These are phyloP conservation scores for Monosporascus sp. DNA, from an alignment of 2,329 filamentous ascomycete genomes.

Conservation along the genomic window DNA sequence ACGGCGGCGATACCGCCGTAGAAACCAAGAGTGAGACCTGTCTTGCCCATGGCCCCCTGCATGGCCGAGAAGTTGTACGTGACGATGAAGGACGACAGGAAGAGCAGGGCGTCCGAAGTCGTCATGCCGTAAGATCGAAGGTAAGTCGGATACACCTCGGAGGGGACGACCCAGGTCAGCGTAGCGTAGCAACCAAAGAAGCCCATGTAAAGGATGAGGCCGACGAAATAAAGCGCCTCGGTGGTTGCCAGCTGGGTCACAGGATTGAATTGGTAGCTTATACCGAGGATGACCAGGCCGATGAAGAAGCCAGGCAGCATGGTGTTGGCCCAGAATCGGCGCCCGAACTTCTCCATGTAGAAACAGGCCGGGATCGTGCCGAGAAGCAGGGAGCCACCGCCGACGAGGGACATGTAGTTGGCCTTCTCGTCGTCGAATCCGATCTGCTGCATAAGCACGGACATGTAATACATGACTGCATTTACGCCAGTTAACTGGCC, in stretches of 20 bases:
- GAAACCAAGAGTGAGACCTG: slow-evolving; percentile 64
- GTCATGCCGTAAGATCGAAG: slow-evolving; percentile 71
- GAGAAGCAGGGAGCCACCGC: slow-evolving; percentile 60
- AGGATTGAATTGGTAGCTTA: slow-evolving; percentile 53
- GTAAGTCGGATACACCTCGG: slow-evolving; percentile 69
- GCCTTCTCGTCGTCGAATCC: slow-evolving; percentile 58
- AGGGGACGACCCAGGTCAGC: slow-evolving; percentile 61
- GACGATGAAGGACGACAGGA: slow-evolving; percentile 67
- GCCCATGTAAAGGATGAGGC: slow-evolving; percentile 62
- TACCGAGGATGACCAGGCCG: slow-evolving; percentile 61
- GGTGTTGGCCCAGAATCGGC: slow-evolving; percentile 68
- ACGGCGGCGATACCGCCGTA: slow-evolving; percentile 68
- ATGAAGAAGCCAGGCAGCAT: slow-evolving; percentile 70
- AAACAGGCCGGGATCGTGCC: slow-evolving; percentile 65
- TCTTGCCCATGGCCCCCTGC: slow-evolving; percentile 61
- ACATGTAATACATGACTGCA: slow-evolving; percentile 70
- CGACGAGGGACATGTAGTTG: slow-evolving; percentile 72
- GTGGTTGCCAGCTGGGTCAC: slow-evolving; percentile 40
- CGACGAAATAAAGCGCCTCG: slow-evolving; percentile 59
- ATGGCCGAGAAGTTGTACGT: slow-evolving; percentile 72
- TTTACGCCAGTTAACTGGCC: slow-evolving; percentile 69
- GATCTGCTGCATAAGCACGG: slow-evolving; percentile 59
- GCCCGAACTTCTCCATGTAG: slow-evolving; percentile 67
- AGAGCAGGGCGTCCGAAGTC: slow-evolving; percentile 61
- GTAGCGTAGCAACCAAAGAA: slow-evolving; percentile 65